A percentile compares a stretch with the other conserved stretches of the same genome.
phyloP scores from a whole-genome alignment of 1,284 basidiomycete species.

The Laetiporus sulphureus region DNA sequence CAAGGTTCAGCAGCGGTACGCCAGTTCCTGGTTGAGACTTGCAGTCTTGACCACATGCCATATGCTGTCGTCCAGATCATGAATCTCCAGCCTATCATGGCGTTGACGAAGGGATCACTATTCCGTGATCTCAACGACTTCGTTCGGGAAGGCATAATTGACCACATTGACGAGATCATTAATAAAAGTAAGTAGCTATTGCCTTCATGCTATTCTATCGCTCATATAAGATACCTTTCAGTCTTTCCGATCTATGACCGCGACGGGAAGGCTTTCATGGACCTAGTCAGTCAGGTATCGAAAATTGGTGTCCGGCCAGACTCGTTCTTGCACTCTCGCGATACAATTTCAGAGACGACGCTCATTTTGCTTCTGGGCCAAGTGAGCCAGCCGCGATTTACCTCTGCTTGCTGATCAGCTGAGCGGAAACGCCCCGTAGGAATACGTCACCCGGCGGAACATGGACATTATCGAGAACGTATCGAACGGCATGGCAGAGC shows the following conservation, averaged over 20 bases:
- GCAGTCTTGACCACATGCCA: too few relatives aligned
- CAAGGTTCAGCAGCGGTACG: slow-evolving; percentile 26
- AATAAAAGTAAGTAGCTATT: slow-evolving; percentile 11
- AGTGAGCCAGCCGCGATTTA: slow-evolving; percentile 12
- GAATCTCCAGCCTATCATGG: slow-evolving; percentile 21
- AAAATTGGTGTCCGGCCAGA: slow-evolving; percentile 10
- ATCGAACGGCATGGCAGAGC: slow-evolving; percentile 27
- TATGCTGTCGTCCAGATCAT: slow-evolving; percentile 13
- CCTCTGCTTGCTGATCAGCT: not conserved
- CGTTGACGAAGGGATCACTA: slow-evolving; percentile 14
- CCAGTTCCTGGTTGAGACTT: slow-evolving; percentile 1
- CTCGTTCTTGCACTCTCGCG: slow-evolving; percentile 15
- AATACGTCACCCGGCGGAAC: slow-evolving; percentile 21
- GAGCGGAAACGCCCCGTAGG: slow-evolving; percentile 10
- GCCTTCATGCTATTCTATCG: not conserved
- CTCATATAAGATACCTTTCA: not conserved
- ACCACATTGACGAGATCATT: slow-evolving; percentile 19
- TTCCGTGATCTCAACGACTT: slow-evolving; percentile 19
- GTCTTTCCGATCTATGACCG: slow-evolving; percentile 18
- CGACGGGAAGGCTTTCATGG: slow-evolving; percentile 13
- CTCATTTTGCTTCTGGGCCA: slow-evolving; percentile 26
- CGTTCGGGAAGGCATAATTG: slow-evolving; percentile 18
- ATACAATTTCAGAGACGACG: slow-evolving; percentile 25
- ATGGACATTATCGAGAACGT: slow-evolving; percentile 24
- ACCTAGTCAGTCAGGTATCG: slow-evolving; percentile 9